These are phyloP conservation scores for Suhomyces tanzawaensis DNA, from an alignment of 805 yeast genomes.

Conservation along the genomic window DNA sequence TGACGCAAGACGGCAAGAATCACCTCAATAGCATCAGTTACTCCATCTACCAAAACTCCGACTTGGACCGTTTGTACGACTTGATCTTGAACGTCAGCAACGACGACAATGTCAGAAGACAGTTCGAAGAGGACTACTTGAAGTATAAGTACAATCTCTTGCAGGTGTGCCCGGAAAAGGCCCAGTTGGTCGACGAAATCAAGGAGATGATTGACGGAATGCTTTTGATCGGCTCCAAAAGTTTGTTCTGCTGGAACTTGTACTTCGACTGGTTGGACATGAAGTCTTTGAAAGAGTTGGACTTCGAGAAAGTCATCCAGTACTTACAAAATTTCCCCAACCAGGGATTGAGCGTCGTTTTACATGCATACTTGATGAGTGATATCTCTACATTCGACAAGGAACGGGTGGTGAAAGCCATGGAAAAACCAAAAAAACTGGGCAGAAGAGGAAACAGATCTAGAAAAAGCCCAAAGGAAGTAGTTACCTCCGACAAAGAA, in stretches of 20 bases:
- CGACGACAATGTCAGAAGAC: conserved; percentile 59
- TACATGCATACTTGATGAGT: conserved; percentile 64
- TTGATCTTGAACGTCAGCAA: conserved; percentile 53
- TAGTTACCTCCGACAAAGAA: conserved; percentile 15
- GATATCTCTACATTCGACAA: conserved; percentile 63
- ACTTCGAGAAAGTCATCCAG: conserved; percentile 42
- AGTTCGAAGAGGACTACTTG: conserved; percentile 59
- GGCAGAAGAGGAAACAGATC: conserved; percentile 14
- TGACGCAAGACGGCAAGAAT: conserved; percentile 39
- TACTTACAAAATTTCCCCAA: conserved; percentile 56
- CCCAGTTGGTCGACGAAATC: conserved; percentile 39
- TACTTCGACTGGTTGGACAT: conserved; percentile 75
- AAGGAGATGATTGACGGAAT: conserved; percentile 64
- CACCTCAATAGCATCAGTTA: conserved; percentile 41
- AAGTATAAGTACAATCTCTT: conserved; percentile 55
- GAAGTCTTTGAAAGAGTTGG: conserved; percentile 46
- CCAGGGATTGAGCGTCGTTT: conserved; percentile 59
- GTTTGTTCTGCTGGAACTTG: conserved; percentile 66
- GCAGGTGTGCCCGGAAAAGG: conserved; percentile 51
- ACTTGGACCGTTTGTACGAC: conserved; percentile 53
- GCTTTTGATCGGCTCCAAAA: conserved; percentile 63
- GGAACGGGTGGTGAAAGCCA: conserved; percentile 2
- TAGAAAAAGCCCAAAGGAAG: conserved; percentile 12
- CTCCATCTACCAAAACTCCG: conserved; percentile 49
- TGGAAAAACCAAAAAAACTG: not conserved